Evolutionary conservation across 768 basidiomycete genomes (phyloP).

Genomic region (Leccinum subgranulosum): DNA sequence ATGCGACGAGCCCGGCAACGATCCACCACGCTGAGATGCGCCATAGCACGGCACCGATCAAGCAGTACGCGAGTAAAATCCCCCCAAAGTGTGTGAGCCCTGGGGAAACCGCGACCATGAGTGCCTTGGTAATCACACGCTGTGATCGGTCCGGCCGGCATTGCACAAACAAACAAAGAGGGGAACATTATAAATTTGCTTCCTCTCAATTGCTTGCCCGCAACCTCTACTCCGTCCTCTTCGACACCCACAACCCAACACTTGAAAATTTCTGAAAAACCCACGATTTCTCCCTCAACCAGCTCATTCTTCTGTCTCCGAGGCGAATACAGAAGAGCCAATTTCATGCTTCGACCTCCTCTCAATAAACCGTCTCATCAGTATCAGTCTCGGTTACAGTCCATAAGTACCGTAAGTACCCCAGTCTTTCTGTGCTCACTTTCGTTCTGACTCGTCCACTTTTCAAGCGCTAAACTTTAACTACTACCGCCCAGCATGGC

Average conservation of each 20-base stretch:
- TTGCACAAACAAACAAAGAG: slow-evolving; percentile 25
- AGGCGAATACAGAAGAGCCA: slow-evolving; percentile 33
- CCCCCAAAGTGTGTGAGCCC: slow-evolving; percentile 7
- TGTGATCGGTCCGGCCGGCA: not conserved
- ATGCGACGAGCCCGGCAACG: slow-evolving; percentile 27
- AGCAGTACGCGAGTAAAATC: not conserved
- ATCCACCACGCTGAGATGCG: slow-evolving; percentile 33
- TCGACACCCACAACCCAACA: slow-evolving; percentile 7
- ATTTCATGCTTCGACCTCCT: slow-evolving; percentile 91
- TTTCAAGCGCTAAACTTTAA: slow-evolving; percentile 52
- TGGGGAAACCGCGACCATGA: slow-evolving; percentile 11
- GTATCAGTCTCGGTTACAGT: slow-evolving; percentile 50
- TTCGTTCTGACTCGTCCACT: not conserved
- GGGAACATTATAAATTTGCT: slow-evolving; percentile 24
- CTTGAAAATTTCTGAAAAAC: slow-evolving; percentile 1
- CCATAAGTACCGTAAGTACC: slow-evolving; percentile 49
- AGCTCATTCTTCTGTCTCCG: slow-evolving; percentile 27
- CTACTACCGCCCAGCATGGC: slow-evolving; percentile 70
- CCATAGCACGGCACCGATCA: not conserved
- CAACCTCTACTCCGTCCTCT: not conserved
- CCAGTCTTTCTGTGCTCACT: not conserved
- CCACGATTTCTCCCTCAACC: slow-evolving; percentile 30
- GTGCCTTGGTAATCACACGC: too few relatives aligned
- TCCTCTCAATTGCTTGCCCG: not conserved
- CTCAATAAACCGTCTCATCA: slow-evolving; percentile 68